Conservation (phyloP, 768 basidiomycete genomes). For the Leucocoprinus sp. region DNA sequence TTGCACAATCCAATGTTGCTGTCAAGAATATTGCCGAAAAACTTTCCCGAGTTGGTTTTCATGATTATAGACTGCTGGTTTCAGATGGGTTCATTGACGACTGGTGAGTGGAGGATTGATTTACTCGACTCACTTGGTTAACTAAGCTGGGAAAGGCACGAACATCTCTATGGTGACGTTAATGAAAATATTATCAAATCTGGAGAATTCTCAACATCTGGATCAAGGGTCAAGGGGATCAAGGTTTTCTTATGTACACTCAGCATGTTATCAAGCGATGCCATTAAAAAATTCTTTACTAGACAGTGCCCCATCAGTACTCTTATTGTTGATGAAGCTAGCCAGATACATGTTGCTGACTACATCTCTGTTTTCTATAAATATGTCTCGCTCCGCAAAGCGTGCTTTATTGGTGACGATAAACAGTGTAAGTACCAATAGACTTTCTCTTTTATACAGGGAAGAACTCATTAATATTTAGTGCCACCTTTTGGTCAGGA, state of each 20-base stretch:
- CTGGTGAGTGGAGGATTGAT: slow-evolving; percentile 38
- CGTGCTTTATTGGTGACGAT: slow-evolving; percentile 58
- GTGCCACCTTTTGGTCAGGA: slow-evolving; percentile 80
- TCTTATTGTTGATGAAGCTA: slow-evolving; percentile 60
- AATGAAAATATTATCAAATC: slow-evolving; percentile 45
- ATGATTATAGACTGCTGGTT: slow-evolving; percentile 60
- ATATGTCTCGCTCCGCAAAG: slow-evolving; percentile 37
- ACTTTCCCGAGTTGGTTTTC: slow-evolving; percentile 44
- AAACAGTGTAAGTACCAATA: slow-evolving; percentile 45
- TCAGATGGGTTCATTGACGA: slow-evolving; percentile 54
- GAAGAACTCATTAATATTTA: slow-evolving; percentile 21
- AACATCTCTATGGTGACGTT: slow-evolving; percentile 57
- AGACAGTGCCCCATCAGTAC: slow-evolving; percentile 33
- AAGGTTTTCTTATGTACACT: slow-evolving; percentile 70
- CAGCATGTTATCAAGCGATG: slow-evolving; percentile 55
- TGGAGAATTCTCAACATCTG: slow-evolving; percentile 23
- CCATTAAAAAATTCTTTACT: slow-evolving; percentile 25
- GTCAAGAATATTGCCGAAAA: slow-evolving; percentile 89
- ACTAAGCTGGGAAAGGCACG: slow-evolving; percentile 51
- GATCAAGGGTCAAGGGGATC: slow-evolving; percentile 21
- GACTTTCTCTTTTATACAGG: slow-evolving; percentile 7
- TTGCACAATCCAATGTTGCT: slow-evolving; percentile 82
- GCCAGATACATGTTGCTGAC: slow-evolving; percentile 54
- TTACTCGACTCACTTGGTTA: slow-evolving; percentile 6
- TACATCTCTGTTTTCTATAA: slow-evolving; percentile 35